Evolutionary conservation across 768 basidiomycete species (phyloP), one percentile per base, ranked within the genome.

Genomic region (Auricularia auricula-judae): DNA sequence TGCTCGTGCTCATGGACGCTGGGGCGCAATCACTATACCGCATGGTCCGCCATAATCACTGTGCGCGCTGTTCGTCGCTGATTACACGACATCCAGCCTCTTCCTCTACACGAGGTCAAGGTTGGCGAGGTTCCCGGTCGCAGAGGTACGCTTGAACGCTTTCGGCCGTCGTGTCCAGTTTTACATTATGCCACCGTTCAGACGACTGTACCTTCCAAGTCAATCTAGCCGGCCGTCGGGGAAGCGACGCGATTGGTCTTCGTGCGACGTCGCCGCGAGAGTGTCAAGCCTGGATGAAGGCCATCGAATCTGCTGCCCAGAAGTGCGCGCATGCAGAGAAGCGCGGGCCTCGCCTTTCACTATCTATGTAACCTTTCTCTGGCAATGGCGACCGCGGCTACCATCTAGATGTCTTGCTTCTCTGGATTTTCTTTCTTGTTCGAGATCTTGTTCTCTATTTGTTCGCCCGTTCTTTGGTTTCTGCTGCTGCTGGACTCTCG

Each of bases 1-100:
- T 96, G 51, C 73, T 98, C 59, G 85, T 98, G 3, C 78, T 98
- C 64, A 87, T 92, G 21, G 91, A 94, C 68, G 86, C 86, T 36
- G 73, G 74, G 0, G 82, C 82, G 34, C 84, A 81, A 66, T 85
- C 84, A 12, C 71, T 96, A 14, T 95, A 95, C 74, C 84, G 89
- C 44, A 89, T 93, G 84, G 93, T 93, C 63, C 69, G 86, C 76
- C 4, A 23, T 29, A 3, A 16, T 14, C 29, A 54, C 36, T 44
- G 11, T 33, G 39, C n/a, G 23, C 18, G 21, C 29, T 16, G 34
- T 33, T 12, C 14, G 43, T 29, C 18, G 51, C 36, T 18, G 47
- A 29, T 36, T 21, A 5, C 60, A n/a, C 29, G 29, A 56, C 56
- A 23, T 51, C 29, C 66, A 90, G 90, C 89, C 89, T n/a, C 86